Evolutionary conservation across 139 green algal genomes (phyloP).

Genomic region (Picochlorum costavermella): DNA sequence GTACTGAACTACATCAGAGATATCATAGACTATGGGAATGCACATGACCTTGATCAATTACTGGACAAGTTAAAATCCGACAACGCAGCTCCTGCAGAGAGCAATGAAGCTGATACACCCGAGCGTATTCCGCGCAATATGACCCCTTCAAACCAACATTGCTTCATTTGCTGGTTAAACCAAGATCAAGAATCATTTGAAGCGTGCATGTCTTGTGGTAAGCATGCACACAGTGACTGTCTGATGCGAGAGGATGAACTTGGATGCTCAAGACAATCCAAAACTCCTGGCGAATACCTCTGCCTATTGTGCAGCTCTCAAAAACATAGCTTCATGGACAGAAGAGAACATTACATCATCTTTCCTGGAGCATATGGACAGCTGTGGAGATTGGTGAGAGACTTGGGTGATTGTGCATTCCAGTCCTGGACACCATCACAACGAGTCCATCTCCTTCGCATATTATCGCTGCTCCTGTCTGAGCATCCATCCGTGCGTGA

Average conservation of each 20-base stretch:
- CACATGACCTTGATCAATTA: too few relatives aligned
- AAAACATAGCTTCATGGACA: too few relatives aligned
- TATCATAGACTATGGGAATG: too few relatives aligned
- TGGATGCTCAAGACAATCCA: background rate
- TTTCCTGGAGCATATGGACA: too few relatives aligned
- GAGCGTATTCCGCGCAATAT: slow-evolving; percentile 20
- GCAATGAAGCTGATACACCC: slow-evolving; percentile 4
- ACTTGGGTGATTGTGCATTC: background rate
- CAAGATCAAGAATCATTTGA: background rate
- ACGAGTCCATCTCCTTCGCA: background rate
- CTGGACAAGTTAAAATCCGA: background rate
- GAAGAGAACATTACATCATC: too few relatives aligned
- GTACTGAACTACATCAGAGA: too few relatives aligned
- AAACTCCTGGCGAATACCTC: too few relatives aligned
- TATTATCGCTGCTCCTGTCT: background rate
- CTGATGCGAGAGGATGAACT: background rate
- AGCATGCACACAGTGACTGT: background rate
- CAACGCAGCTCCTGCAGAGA: background rate
- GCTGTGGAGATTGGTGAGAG: background rate
- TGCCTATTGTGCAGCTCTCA: too few relatives aligned
- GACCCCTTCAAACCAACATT: background rate
- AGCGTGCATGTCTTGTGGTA: background rate
- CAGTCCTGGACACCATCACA: background rate
- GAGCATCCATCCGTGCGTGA: background rate
- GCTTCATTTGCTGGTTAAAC: background rate